A percentile compares a stretch with the other conserved stretches of the same genome.
Conservation (phyloP, 306 rosid species). For the Aeschynomene evenia region DNA sequence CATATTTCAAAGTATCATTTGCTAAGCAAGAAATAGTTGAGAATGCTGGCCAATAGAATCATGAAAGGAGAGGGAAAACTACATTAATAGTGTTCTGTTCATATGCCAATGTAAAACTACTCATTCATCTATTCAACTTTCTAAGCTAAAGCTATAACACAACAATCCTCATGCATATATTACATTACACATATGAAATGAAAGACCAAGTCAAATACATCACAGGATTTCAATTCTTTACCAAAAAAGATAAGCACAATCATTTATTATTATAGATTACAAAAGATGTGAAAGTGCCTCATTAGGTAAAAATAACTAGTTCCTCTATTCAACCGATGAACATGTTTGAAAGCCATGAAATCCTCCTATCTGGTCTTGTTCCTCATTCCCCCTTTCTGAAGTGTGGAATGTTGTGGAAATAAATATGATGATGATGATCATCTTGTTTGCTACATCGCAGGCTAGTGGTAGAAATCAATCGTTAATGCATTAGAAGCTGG, state of each 20-base stretch:
- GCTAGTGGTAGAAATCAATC: not conserved
- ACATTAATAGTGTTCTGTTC: too few species aligned
- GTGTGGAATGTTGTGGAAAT: not conserved
- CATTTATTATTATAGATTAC: not conserved
- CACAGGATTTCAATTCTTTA: not conserved
- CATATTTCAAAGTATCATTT: too few species aligned
- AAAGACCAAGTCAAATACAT: not conserved
- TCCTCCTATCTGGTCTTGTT: not conserved
- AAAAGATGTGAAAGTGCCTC: not conserved
- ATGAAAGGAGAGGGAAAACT: too few species aligned
- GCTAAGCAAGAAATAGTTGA: too few species aligned
- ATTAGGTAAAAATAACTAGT: not conserved
- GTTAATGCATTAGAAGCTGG: slow-evolving; percentile 65
- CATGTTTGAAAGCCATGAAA: not conserved
- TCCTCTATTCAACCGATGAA: slow-evolving; percentile 12
- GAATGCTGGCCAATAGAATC: too few species aligned
- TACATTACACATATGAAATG: not conserved
- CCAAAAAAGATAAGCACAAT: not conserved
- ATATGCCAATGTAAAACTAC: too few species aligned
- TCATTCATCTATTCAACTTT: too few species aligned
- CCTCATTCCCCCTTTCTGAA: not conserved
- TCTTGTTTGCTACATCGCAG: not conserved
- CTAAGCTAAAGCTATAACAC: not conserved
- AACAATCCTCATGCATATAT: not conserved
- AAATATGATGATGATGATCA: not conserved